Base-by-base conservation (phyloP, 495 filamentous ascomycete genomes). In the Aspergillus steynii region DNA sequence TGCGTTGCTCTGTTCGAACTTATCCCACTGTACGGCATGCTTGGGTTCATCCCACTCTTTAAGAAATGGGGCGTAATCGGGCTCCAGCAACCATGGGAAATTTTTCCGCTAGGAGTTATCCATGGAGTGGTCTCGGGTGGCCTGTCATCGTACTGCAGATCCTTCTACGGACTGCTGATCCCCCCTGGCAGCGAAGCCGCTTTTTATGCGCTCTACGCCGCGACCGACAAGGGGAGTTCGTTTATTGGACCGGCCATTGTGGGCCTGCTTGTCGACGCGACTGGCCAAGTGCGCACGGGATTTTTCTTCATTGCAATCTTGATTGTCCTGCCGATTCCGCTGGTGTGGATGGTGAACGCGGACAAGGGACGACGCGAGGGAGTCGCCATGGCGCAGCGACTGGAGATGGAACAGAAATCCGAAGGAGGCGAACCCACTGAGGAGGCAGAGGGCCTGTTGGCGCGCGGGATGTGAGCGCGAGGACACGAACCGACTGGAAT, bases 151-250 rank as follows among this genome's bases (percentile, higher is more conserved):
- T 96, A 96, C 72, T 96, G 93, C 68, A 87, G 93, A 1, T 91
- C 88, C 55, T 80, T 96, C 54, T 97, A 87, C 64, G 92, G 92
- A 6, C 85, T 93, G 71, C 76, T 97, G 53, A 85, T 97, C 67
- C 93, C 93, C 4, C 91, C 91, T 0, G 92, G 92, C n/a, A 91
- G 83, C 29, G 93, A 97, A 71, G 93, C 93, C 0, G 91, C 93
- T 0, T 97, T 97, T 66, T 97, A 93, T 73, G 93, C 93, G 0
- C 81, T 97, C 5, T 97, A 96, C 65, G 93, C 93, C 3, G 94
- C 95, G 54, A 97, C 93, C 7, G 93, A 97, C 68, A 97, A 97
- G 70, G 93, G 93, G 0, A 92, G 88, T 29, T 92, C 88, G 61
- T 83, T 97, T 31, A 93, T 97, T 63, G 93, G 93, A 0, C 93